A percentile compares a stretch with the other conserved stretches of the same genome.
Evolutionary conservation across 495 filamentous ascomycete species (phyloP).

Genomic region (Tuber melanosporum): DNA sequence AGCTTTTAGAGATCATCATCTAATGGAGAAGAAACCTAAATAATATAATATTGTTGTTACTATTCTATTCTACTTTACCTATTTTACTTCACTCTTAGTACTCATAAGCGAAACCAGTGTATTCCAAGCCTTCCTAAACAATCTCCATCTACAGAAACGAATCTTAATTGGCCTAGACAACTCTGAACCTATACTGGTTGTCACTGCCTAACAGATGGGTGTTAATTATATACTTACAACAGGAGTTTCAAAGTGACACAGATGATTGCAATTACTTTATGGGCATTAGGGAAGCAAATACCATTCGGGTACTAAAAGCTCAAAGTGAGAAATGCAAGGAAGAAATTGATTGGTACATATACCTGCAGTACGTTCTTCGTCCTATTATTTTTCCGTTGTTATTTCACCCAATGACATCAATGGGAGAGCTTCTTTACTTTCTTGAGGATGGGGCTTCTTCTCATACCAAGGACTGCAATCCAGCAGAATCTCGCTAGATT

Average conservation of each 20-base stretch:
- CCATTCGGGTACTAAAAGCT: constrained; percentile 1
- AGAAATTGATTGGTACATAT: constrained; percentile 10
- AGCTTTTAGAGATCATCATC: too few relatives aligned
- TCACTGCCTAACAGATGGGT: too few relatives aligned
- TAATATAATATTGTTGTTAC: too few relatives aligned
- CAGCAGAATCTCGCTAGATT: neutral
- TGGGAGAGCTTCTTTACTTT: neutral
- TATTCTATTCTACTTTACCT: too few relatives aligned
- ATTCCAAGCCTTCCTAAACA: too few relatives aligned
- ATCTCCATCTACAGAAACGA: too few relatives aligned
- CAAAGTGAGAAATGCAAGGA: neutral
- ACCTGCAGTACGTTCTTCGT: neutral
- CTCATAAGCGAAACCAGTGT: too few relatives aligned
- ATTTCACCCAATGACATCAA: neutral
- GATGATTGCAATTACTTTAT: constrained; percentile 12
- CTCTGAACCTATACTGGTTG: too few relatives aligned
- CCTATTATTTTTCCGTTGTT: constrained; percentile 9
- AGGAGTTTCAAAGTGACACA: neutral
- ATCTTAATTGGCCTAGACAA: too few relatives aligned
- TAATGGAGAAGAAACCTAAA: too few relatives aligned
- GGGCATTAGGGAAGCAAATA: constrained; percentile 5
- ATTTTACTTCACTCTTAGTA: too few relatives aligned
- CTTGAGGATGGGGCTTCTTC: neutral
- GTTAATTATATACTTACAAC: neutral
- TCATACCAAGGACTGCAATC: neutral